A percentile compares a stretch with the other conserved stretches of the same genome.
These are phyloP conservation scores for Athelia sp. DNA, from an alignment of 1,284 basidiomycete genomes.

Conservation along the genomic window DNA sequence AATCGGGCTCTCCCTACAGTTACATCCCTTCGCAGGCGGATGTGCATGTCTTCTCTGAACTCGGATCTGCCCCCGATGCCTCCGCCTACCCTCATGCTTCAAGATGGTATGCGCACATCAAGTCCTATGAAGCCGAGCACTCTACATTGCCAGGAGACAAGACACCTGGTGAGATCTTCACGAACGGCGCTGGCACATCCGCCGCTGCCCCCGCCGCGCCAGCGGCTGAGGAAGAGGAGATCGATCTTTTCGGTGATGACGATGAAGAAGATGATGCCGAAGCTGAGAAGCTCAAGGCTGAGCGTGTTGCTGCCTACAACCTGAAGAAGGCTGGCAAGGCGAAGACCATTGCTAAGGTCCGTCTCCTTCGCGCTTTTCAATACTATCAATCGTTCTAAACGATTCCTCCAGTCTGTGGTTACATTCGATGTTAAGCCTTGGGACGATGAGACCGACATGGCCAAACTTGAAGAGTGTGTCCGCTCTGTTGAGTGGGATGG, in stretches of 20 bases:
- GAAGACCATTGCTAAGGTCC: conserved; percentile 85
- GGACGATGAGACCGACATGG: conserved; percentile 99
- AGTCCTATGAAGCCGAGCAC: conserved; percentile 81
- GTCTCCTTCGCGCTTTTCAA: conserved; percentile 3
- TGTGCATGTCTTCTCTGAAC: conserved; percentile 87
- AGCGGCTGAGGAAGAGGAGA: conserved; percentile 80
- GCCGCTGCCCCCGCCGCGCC: conserved; percentile 56
- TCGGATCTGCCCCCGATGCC: conserved; percentile 62
- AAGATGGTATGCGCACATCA: conserved; percentile 95
- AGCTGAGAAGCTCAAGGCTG: conserved; percentile 91
- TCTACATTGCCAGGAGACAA: conserved; percentile 79
- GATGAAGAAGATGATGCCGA: conserved; percentile 93
- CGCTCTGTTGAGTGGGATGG: conserved; percentile 88
- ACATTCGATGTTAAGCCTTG: conserved; percentile 98
- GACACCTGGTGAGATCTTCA: conserved; percentile 74
- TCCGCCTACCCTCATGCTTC: conserved; percentile 73
- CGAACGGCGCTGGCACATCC: conserved; percentile 40
- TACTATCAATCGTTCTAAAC: conserved; percentile 9
- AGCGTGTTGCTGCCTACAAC: conserved; percentile 93
- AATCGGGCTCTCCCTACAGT: conserved; percentile 37
- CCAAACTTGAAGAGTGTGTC: conserved; percentile 76
- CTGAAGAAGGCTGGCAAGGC: conserved; percentile 84
- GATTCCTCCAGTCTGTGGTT: conserved; percentile 70
- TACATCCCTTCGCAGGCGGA: conserved; percentile 96
- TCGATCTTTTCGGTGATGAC: conserved; percentile 88